phyloP scores from a whole-genome alignment of 1,139 yeast genomes.

The Nakaseomyces delphensis region DNA sequence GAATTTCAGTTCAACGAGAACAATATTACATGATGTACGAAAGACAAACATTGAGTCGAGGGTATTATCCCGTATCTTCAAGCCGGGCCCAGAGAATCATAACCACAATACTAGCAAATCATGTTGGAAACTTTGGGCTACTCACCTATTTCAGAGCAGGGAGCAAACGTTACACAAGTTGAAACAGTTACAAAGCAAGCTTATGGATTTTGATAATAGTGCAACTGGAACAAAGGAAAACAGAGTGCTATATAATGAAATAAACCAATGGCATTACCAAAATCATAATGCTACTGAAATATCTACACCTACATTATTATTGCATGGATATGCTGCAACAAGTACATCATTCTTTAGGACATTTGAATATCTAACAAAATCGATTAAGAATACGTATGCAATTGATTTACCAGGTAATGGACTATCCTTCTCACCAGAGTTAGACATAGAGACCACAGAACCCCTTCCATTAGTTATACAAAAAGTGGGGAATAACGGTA shows the following conservation, averaged over 20 bases:
- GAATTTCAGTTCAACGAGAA: neutral
- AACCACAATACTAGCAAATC: constrained; percentile 9
- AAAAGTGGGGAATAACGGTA: constrained; percentile 9
- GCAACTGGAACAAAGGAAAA: constrained; percentile 13
- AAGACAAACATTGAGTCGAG: constrained; percentile 4
- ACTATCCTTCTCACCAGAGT: constrained; percentile 18
- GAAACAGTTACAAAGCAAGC: constrained; percentile 13
- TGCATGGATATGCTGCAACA: constrained; percentile 91
- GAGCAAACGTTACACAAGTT: constrained; percentile 6
- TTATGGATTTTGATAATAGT: constrained; percentile 15
- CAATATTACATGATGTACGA: neutral
- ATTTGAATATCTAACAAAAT: constrained; percentile 44
- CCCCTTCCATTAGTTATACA: constrained; percentile 13
- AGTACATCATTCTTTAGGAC: constrained; percentile 77
- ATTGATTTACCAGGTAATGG: constrained; percentile 84
- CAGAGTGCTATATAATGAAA: constrained; percentile 13
- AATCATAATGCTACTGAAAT: constrained; percentile 14
- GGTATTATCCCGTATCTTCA: constrained; percentile 5
- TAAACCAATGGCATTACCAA: constrained; percentile 21
- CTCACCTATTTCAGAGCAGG: constrained; percentile 5
- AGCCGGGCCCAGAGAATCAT: neutral
- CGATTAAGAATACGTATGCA: constrained; percentile 50
- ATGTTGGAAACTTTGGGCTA: constrained; percentile 13
- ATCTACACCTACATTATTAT: constrained; percentile 41
- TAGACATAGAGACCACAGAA: constrained; percentile 10